Evolutionary conservation across 2,329 filamentous ascomycete species (phyloP), one percentile per base, ranked within the genome.

Genomic region (Fonsecaea erecta): DNA sequence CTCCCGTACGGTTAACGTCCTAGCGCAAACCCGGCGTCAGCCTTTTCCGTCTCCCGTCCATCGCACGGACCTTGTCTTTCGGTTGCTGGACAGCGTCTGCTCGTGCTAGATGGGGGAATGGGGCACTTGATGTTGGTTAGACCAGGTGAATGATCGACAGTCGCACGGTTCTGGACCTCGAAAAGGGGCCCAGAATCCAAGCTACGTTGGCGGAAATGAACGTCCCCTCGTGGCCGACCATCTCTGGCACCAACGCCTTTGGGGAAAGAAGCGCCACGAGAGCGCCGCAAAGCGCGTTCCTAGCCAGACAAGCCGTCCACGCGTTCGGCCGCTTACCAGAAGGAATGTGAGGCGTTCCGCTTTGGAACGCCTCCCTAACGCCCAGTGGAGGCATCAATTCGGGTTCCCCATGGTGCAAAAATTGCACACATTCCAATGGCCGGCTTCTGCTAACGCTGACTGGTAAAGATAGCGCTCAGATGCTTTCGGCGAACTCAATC

Each of bases 401-500:
- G 5, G 26, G 43, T 30, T 52, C 57, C 16, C 30, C 43, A 35
- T 60, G 43, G 57, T 60, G 43, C 26, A 35, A 60, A 26, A 7
- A 58, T 24, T 59, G 55, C 34, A 37, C 64, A 46, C 64, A 67
- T 67, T 67, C 64, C 61, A 63, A 53, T 51, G 54, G 51, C 28
- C 54, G 52, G 34, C 43, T 59, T 56, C 18, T 52, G 52, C 67
- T 69, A 65, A 67, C 64, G 64, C 59, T 65, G 62, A 65, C 62
- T 69, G 67, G 67, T 37, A 66, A 62, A 35, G 35, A 46, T 66
- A 64, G 59, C 62, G 60, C 67, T 43, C 59, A 58, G 35, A 40
- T 60, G 43, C 30, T 64, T 61, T 62, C 37, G 53, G 30, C 52
- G 18, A 18, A 8, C 18, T 24, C 43, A 48, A 48, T 48, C 43